Base-by-base conservation (phyloP, 1,284 basidiomycete genomes). In the Melanopsichium pennsylvanicum region DNA sequence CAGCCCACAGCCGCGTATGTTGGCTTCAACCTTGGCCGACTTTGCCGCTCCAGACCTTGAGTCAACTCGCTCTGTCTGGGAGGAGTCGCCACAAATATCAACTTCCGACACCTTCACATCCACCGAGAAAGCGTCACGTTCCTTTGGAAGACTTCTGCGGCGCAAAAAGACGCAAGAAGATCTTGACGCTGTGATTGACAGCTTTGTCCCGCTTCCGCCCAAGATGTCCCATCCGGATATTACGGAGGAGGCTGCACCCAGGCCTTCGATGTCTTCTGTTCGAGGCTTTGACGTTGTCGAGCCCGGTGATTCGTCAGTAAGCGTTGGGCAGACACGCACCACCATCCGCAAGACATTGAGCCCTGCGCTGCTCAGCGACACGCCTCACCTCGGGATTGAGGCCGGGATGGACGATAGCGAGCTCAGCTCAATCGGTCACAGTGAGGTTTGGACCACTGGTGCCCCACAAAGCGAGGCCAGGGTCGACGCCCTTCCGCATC, bases 271-370 rank as follows among this genome's bases (percentile, higher is more conserved):
- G 54, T 68, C 64, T 4, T 68, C 59, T 11, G 29, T 41, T 15
- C 40, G 59, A 11, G 64, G 54, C 11, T 55, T 62, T 15, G 50
- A 54, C 25, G 32, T 55, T 8, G 32, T 37, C 0, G 36, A 42
- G 16, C 26, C 50, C 6, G 43, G 31, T 5, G 41, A 36, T n/a
- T n/a, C 43, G 6, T 12, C 40, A 18, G 11, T 34, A 3, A 37
- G 23, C 10, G n/a, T 48, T 12, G 47, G 48, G 2, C 54, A 52
- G 31, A 42, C 56, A 4, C 62, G 49, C 16, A 45, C 44, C 5
- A 68, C 64, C 7, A 68, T 68, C 31, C 58, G 59, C 33, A 68
- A 62, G 40, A 68, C 64, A 5, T 38, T 68, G 36, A 68, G 64
- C 27, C 64, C 64, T 11, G 55, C 58, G 5, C 46, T 68, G 32